Base-by-base conservation (phyloP, 139 green algal species). In the Volvox reticuliferus region DNA sequence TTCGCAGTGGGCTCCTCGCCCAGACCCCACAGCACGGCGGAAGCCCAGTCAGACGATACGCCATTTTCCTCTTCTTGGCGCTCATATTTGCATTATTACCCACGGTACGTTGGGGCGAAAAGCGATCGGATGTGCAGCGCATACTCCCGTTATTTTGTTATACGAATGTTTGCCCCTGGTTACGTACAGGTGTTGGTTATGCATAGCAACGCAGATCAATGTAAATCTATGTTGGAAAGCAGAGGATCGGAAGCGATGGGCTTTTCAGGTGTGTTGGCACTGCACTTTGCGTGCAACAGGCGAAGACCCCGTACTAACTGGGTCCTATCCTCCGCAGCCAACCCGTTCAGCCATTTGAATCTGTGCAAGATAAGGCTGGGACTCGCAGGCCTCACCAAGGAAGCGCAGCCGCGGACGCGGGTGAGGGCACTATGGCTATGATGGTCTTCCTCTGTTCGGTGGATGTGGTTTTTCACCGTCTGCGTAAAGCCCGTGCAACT, bases 271-370 rank as follows among this genome's bases (percentile, higher is more conserved):
- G 35, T 17, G 36, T 22, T 19, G 26, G 28, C n/a, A 55, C 44
- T 55, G 44, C 44, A 55, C 44, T 9, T 5, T 5, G 44, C 33
- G 28, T 79, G 71, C 71, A 79, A 37, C 71, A 73, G 21, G 24
- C 65, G 21, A 28, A 73, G 65, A 73, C 65, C 24, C 35, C 71
- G 55, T 24, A 81, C 75, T 61, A 50, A 50, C 30, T 35, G 28
- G 32, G 33, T 61, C 75, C 71, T 35, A 24, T 20, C 9, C 30
- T 28, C 1, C 69, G 21, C 76, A 91, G 87, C 28, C 32, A 91
- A 91, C 33, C 87, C 87, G 21, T 91, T 91, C 19, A 91, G 87
- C 76, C 87, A 86, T 17, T 86, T 79, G 33, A 91, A 79, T 33
- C 62, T 91, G 16, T 91, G 87, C 18, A 85, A 86, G 21, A 86